Evolutionary conservation across 192 early-diverging fungal genomes (phyloP).

Genomic region (Dissophora ornata): DNA sequence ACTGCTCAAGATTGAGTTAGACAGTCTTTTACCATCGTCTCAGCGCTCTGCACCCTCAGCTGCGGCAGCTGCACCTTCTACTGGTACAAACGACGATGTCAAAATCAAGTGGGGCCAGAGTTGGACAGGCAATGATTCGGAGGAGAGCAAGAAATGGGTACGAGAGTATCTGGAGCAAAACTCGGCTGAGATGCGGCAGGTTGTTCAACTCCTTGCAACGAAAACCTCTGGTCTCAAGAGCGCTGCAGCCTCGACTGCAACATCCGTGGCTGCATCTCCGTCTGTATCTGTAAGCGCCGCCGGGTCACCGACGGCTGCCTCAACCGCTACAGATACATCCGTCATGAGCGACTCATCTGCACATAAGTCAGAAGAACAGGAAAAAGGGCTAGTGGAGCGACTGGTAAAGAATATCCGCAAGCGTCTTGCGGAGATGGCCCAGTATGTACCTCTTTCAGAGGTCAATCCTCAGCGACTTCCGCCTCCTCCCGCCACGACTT

Average conservation of each 20-base stretch:
- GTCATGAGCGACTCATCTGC: neutral
- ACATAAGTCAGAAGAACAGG: neutral
- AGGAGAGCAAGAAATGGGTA: conserved; percentile 50
- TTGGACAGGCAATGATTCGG: conserved; percentile 33
- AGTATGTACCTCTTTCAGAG: conserved; percentile 44
- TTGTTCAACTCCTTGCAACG: conserved; percentile 9
- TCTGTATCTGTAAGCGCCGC: neutral
- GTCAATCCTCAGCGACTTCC: conserved; percentile 38
- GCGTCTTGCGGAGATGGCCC: conserved; percentile 39
- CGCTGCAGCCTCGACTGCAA: neutral
- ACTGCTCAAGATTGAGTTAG: conserved; percentile 40
- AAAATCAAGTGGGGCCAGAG: conserved; percentile 35
- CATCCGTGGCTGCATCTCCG: neutral
- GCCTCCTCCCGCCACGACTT: conserved; percentile 9
- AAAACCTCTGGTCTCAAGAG: neutral
- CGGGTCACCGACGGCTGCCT: neutral
- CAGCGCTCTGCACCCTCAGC: neutral
- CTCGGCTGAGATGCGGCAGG: conserved; percentile 25
- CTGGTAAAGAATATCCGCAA: conserved; percentile 24
- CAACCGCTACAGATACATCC: neutral
- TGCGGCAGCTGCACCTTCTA: neutral
- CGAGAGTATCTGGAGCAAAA: conserved; percentile 43
- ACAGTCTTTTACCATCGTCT: conserved; percentile 26
- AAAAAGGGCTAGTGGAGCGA: conserved; percentile 10
- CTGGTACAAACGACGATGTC: conserved; percentile 6